Evolutionary conservation across 192 early-diverging fungal genomes (phyloP), one percentile per base, ranked within the genome.

Genomic region (Podila epigama): DNA sequence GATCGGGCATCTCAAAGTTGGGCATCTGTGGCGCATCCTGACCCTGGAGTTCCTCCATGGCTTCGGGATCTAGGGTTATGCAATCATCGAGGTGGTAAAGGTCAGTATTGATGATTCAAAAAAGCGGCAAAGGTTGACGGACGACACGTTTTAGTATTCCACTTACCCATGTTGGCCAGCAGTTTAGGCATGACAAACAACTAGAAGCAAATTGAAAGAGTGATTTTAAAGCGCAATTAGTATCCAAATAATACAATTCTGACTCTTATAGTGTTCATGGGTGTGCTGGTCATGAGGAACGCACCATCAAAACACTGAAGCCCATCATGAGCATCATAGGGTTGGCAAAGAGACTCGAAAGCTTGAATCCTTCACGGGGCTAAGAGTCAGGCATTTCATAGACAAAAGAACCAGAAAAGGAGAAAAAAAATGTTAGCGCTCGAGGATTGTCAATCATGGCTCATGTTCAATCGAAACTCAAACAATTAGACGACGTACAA

Each of bases 281-380:
- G n/a, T n/a, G n/a, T n/a, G n/a, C n/a, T n/a, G n/a, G n/a, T n/a
- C n/a, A n/a, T n/a, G n/a, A n/a, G n/a, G n/a, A n/a, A n/a, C n/a
- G n/a, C n/a, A 63, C 70, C 79, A 86, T 82, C 12, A 86, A 2
- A 7, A 64, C 82, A 79, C 85, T 85, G 39, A 85, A 60, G 18
- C 85, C 87, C 78, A 86, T 82, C 83, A 88, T 85, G 50, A 88
- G 68, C 67, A 88, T 79, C 82, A 87, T 85, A 9, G 87, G 87
- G 70, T 88, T 88, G 48, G 81, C 80, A 40, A 88, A 83, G 55
- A 88, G 61, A 18, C 79, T 78, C 58, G 80, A 65, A 27, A 85
- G 35, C 41, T 84, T 85, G 60, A 88, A 88, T 10, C 81, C 81
- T 77, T 88, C 81, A 32, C 82, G 81, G 68, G 77, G 63, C 87